Evolutionary conservation across 805 yeast species (phyloP), one percentile per base, ranked within the genome.

Genomic region (Cyberlindnera misumaiensis): DNA sequence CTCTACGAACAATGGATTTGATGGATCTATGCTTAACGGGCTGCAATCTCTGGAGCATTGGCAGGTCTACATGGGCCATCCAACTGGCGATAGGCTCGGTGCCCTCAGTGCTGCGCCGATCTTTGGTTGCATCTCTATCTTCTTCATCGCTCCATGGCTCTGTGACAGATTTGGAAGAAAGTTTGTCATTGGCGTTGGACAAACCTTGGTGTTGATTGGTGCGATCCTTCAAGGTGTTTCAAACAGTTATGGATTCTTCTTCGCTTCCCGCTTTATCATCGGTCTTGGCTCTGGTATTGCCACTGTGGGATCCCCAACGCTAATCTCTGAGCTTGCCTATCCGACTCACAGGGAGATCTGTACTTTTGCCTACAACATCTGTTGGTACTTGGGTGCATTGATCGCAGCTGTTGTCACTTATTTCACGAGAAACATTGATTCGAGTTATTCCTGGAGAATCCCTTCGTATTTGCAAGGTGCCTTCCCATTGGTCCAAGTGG

Each of bases 331-430:
- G 48, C 44, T 73, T 15, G 56, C 77, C 2, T 73, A 59, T 47
- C 80, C 80, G 16, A 45, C 63, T 2, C 70, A 65, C 36, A 56
- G 75, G 48, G 62, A 61, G 27, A 53, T 56, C 18, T 43, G 59
- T 29, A 67, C 73, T 26, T 59, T 71, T 24, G 54, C 66, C 30
- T 74, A 65, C 56, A 74, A 73, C 53, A 62, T 67, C 26, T 64
- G 67, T 43, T 72, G 75, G 76, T 71, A 68, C 45, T 47, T 70
- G 28, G 80, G 79, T 31, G 74, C 76, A 7, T 62, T 74, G 3
- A 68, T 64, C 41, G 76, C 75, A 47, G 37, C 51, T 5, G 32
- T 40, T 11, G 45, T 47, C 24, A 41, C 51, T 13, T 49, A 49
- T 25, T 34, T 37, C 32, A 60, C 73, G 7, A 56, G 57, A 46